phyloP scores from a whole-genome alignment of 192 early-diverging fungal species.

The Entomortierella parvispora region DNA sequence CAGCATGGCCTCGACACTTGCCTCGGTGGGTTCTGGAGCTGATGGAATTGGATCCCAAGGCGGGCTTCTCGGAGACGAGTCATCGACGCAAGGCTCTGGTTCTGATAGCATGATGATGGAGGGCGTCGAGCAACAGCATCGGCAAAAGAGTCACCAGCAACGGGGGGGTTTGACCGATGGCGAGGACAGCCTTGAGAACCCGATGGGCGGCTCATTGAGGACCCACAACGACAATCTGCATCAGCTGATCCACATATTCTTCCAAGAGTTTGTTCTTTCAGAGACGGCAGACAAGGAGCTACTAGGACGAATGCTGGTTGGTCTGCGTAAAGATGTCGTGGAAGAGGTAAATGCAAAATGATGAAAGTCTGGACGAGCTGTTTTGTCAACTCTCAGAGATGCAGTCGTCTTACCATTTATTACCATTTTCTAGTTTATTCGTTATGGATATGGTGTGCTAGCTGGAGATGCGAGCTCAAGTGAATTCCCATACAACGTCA shows the following conservation, averaged over 20 bases:
- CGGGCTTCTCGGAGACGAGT: neutral
- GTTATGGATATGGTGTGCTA: slow-evolving; percentile 38
- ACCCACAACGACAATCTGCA: slow-evolving; percentile 23
- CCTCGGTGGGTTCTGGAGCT: neutral
- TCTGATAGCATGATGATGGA: slow-evolving; percentile 42
- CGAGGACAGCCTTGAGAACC: too few species aligned
- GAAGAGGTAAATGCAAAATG: slow-evolving; percentile 32
- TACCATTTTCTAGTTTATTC: slow-evolving; percentile 48
- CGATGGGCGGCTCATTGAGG: too few species aligned
- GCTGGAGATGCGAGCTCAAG: slow-evolving; percentile 9
- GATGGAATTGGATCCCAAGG: neutral
- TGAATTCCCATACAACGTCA: slow-evolving; percentile 38
- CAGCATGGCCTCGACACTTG: slow-evolving; percentile 24
- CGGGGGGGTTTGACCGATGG: too few species aligned
- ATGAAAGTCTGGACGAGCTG: neutral
- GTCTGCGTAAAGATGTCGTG: slow-evolving; percentile 38
- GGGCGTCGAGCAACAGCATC: slow-evolving; percentile 7
- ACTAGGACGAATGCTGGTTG: slow-evolving; percentile 38
- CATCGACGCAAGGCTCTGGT: neutral
- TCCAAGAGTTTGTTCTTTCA: slow-evolving; percentile 47
- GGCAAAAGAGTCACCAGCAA: neutral
- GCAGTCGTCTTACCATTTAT: too few species aligned
- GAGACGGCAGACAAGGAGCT: slow-evolving; percentile 40
- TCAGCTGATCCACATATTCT: slow-evolving; percentile 38
- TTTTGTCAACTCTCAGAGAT: neutral